Evolutionary conservation across 1,284 basidiomycete genomes (phyloP), one percentile per base, ranked within the genome.

Genomic region (Boletus subluridellus): DNA sequence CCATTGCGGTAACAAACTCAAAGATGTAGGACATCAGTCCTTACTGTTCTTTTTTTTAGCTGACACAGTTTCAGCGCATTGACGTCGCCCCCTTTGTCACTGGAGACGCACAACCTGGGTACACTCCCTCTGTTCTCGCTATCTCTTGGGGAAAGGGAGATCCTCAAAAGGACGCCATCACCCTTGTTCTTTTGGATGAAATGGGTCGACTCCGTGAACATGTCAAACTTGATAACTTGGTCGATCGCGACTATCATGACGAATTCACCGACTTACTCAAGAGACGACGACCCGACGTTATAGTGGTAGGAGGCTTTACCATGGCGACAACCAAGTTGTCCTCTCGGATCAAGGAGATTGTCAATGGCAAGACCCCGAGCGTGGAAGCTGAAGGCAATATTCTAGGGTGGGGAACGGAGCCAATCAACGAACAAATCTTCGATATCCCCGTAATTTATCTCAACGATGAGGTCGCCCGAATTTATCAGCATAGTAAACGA

Each of bases 61-160:
- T 69, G 58, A 64, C 64, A 57, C 32, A 41, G 37, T 56, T 54
- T 32, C 63, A 92, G 88, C 83, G 86, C 49, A 78, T 89, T 58
- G 85, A 90, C 68, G 81, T 85, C 7, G 89, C 90, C 4, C 92
- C 95, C 1, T 95, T 86, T 67, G 74, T 77, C 49, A 82, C 84
- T 4, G 75, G 79, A 5, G 81, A 83, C 30, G 83, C 89, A 73
- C 80, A 82, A 58, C 76, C 80, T 45, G 91, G 89, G 17, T 87
- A 92, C 49, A 83, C 84, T 0, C 88, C 94, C 0, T 88, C 90
- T 8, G 94, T 99, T 5, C 80, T 99, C 41, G 93, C 96, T 5
- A 77, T 98, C 58, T 98, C 96, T 5, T 94, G 95, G 84, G 97
- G 97, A 48, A 89, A 90, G 70, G 97, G 97, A 52, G 94, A 97